phyloP scores from a whole-genome alignment of 352 stramenopile species.

The Hyaloperonospora brassicae region DNA sequence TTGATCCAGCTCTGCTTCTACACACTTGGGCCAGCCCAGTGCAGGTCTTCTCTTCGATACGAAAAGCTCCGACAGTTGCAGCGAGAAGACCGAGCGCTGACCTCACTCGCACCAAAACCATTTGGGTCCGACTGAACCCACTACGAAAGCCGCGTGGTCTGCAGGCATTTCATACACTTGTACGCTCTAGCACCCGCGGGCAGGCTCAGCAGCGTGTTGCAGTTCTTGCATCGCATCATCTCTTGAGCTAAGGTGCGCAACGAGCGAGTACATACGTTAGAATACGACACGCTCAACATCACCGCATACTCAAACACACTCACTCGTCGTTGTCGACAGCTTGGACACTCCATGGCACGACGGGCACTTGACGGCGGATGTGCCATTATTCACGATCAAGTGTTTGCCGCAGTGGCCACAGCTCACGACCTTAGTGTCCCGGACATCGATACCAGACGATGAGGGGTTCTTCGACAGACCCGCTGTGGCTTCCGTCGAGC shows the following conservation, averaged over 20 bases:
- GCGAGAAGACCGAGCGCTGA: too few relatives aligned
- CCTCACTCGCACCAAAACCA: too few relatives aligned
- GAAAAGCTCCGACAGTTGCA: too few relatives aligned
- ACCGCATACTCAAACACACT: constrained; percentile 18
- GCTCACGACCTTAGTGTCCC: constrained; percentile 78
- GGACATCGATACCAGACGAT: constrained; percentile 46
- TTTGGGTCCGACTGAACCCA: too few relatives aligned
- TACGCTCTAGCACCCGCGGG: constrained; percentile 73
- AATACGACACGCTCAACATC: constrained; percentile 1
- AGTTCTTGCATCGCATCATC: constrained; percentile 84
- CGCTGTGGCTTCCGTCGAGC: constrained; percentile 28
- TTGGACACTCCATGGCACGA: constrained; percentile 76
- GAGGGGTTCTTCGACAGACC: constrained; percentile 25
- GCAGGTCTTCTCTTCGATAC: too few relatives aligned
- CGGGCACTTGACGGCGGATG: constrained; percentile 74
- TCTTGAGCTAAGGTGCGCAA: constrained; percentile 51
- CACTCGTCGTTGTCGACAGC: constrained; percentile 76
- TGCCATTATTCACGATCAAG: constrained; percentile 70
- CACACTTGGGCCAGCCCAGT: too few relatives aligned
- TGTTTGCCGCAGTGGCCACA: constrained; percentile 82
- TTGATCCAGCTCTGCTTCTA: too few relatives aligned
- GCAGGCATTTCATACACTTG: constrained; percentile 86
- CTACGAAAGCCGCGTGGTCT: constrained; percentile 75
- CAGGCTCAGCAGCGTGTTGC: constrained; percentile 77
- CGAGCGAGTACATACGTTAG: constrained; percentile 14